Percentiles rank a stretch among this genome's conserved stretches.
These are phyloP conservation scores for Syzygium grande DNA, from an alignment of 345 rosid genomes.

Conservation along the genomic window DNA sequence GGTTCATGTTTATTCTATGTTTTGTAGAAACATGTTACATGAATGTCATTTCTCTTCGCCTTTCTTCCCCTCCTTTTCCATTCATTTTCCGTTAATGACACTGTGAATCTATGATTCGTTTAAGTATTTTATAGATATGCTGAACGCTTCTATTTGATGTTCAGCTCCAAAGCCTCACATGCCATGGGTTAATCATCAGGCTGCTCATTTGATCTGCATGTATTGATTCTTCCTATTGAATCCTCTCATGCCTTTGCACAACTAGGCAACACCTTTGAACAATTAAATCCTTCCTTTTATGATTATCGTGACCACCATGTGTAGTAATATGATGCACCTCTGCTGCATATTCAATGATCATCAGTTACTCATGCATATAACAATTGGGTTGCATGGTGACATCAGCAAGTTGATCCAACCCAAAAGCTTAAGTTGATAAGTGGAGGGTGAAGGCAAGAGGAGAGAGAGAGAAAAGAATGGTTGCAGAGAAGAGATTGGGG, in stretches of 20 bases:
- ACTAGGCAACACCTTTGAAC: not conserved
- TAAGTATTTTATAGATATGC: not conserved
- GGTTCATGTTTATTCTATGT: not conserved
- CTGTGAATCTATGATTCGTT: not conserved
- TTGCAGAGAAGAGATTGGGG: no score
- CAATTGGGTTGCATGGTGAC: not conserved
- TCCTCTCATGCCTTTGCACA: not conserved
- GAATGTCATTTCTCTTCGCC: not conserved
- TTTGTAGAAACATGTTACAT: not conserved
- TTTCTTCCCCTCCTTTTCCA: not conserved
- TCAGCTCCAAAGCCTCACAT: not conserved
- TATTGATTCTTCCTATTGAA: not conserved
- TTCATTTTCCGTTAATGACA: not conserved
- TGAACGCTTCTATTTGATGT: not conserved
- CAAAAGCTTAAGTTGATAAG: no score
- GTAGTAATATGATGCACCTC: not conserved
- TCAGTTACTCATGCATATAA: not conserved
- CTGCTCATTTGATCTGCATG: not conserved
- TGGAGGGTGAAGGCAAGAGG: no score
- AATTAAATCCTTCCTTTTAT: not conserved
- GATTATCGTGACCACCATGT: not conserved
- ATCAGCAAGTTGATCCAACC: no score
- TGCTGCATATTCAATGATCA: not conserved
- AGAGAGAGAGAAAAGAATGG: no score
- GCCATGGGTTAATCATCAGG: not conserved